Percentiles rank a stretch among this genome's conserved stretches.
phyloP scores from a whole-genome alignment of 2,329 filamentous ascomycete genomes.

The Raffaelea albimanens region DNA sequence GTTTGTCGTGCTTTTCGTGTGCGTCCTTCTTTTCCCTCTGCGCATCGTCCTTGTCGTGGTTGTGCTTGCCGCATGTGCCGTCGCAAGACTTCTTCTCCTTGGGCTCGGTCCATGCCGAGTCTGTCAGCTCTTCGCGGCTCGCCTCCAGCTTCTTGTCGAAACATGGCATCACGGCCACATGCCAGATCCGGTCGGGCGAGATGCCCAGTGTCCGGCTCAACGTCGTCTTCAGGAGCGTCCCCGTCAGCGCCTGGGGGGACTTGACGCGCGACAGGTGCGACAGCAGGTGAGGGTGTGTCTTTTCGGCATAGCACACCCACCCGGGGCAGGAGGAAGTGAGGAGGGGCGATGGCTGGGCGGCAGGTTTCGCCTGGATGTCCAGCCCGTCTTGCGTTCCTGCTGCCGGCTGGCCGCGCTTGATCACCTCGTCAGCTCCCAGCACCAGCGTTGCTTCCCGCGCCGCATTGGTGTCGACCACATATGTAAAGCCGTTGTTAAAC shows the following conservation, averaged over 20 bases:
- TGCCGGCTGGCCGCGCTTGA: conserved; percentile 25
- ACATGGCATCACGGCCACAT: conserved; percentile 93
- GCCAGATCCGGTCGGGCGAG: conserved; percentile 76
- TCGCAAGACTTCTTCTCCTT: conserved; percentile 42
- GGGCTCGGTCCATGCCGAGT: conserved; percentile 52
- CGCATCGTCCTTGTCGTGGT: conserved; percentile 69
- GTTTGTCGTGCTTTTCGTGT: too few species aligned
- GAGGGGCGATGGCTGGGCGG: conserved; percentile 37
- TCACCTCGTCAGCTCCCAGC: conserved; percentile 67
- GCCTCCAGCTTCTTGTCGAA: conserved; percentile 99
- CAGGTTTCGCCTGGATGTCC: too few species aligned
- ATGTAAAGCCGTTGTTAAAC: conserved; percentile 69
- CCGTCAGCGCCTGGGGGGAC: conserved; percentile 85
- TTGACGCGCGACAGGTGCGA: conserved; percentile 87
- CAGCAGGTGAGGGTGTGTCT: conserved; percentile 89
- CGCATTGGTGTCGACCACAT: conserved; percentile 83
- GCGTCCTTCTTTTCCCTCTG: conserved; percentile 20
- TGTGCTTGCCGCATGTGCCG: conserved; percentile 32
- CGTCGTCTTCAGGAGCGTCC: conserved; percentile 81
- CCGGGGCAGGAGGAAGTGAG: conserved; percentile 89
- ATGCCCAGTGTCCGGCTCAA: conserved; percentile 65
- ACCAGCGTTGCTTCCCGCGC: conserved; percentile 78
- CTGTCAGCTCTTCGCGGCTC: conserved; percentile 83
- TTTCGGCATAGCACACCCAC: conserved; percentile 98
- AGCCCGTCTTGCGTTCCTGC: background rate